Base-by-base conservation (phyloP, 257 asterid genomes). In the Lantana camara region DNA sequence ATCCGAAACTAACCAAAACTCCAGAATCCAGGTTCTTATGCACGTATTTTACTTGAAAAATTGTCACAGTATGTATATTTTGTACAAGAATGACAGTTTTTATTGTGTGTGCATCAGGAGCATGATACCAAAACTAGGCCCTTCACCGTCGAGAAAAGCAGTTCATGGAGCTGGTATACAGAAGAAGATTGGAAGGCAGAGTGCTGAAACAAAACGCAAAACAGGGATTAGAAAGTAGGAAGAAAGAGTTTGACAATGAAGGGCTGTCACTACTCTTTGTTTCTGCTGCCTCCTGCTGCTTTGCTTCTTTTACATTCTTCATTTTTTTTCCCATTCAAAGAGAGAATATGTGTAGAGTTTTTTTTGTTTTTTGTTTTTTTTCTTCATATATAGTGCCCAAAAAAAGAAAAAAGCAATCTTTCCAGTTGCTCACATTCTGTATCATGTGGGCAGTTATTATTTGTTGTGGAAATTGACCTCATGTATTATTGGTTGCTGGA, bases 11-110 rank as follows among this genome's bases (percentile, higher is more conserved):
- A 62, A 63, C 75, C 37, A 89, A 73, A 77, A 83, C 80, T 57
- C 83, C 93, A n/a, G 92, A 85, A 57, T 24, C 67, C 71, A 84
- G 98, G 98, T 91, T n/a, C n/a, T n/a, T n/a, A n/a, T n/a, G n/a
- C n/a, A n/a, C n/a, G n/a, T 35, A 35, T 9, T 35, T 35, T 5
- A 2, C 2, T 1, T 7, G 9, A 35, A 35, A 27, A 9, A 35
- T 35, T 3, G 7, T 35, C 40, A 35, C 4, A 35, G 4, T n/a
- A n/a, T n/a, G n/a, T n/a, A n/a, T n/a, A n/a, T n/a, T n/a, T n/a
- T n/a, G n/a, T 9, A 35, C 11, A 35, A 5, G 40, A 3, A 35
- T 35, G 40, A 35, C 9, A 9, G 11, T 35, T 9, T 35, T 35
- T 16, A 10, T 57, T 63, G 58, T 37, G n/a, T 57, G 68, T 50